These are phyloP conservation scores for Mycena belliarum DNA, from an alignment of 768 basidiomycete species.

Conservation along the genomic window DNA sequence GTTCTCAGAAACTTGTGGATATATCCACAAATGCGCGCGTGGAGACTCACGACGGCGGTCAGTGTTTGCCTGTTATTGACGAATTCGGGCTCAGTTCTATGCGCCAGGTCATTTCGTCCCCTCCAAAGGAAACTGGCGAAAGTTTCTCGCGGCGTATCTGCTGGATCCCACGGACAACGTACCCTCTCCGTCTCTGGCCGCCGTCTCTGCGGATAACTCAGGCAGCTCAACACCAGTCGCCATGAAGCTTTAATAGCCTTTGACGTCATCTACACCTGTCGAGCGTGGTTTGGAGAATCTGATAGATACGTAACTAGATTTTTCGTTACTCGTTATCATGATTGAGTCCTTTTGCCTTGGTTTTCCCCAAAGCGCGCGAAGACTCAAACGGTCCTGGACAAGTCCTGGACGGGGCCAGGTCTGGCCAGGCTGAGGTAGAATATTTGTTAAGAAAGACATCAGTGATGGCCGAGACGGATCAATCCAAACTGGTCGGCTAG, in stretches of 20 bases:
- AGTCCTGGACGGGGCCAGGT: too few species aligned
- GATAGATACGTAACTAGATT: too few species aligned
- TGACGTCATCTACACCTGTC: too few species aligned
- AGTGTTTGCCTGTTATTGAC: slow-evolving; percentile 25
- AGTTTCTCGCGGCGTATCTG: slow-evolving; percentile 71
- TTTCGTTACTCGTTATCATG: too few species aligned
- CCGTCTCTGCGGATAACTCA: slow-evolving; percentile 37
- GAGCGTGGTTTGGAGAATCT: too few species aligned
- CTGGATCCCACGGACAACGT: slow-evolving; percentile 48
- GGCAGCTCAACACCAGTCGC: slow-evolving; percentile 50
- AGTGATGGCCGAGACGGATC: neutral
- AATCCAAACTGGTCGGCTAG: neutral
- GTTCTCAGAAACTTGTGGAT: slow-evolving; percentile 57
- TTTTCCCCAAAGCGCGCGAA: too few species aligned
- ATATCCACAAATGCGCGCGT: slow-evolving; percentile 60
- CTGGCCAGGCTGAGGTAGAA: too few species aligned
- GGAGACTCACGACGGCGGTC: slow-evolving; percentile 81
- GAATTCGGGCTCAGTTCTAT: neutral
- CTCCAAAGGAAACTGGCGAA: slow-evolving; percentile 72
- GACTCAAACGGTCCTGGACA: too few species aligned
- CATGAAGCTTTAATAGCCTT: slow-evolving; percentile 5
- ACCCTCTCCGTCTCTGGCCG: slow-evolving; percentile 41
- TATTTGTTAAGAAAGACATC: too few species aligned
- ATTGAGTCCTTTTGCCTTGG: too few species aligned
- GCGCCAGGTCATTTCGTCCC: slow-evolving; percentile 80